Percentiles rank a stretch among this genome's conserved stretches.
Conservation (phyloP, 2,329 filamentous ascomycete genomes). For the Aspergillus terreus region DNA sequence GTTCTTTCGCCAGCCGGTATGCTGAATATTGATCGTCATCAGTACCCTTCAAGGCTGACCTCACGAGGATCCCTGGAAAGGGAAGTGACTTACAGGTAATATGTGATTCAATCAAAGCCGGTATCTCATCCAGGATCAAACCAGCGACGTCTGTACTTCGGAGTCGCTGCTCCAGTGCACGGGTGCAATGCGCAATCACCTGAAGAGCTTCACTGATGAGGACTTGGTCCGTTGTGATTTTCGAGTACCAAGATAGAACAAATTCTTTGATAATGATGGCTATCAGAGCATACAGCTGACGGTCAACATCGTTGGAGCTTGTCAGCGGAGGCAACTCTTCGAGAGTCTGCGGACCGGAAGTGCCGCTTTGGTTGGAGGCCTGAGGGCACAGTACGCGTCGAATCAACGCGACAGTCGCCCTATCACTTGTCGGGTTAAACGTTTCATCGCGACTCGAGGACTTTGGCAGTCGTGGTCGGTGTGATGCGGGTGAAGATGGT, state of each 20-base stretch:
- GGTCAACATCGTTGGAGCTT: slow-evolving; percentile 88
- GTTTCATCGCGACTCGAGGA: slow-evolving; percentile 35
- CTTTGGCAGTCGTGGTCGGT: slow-evolving; percentile 26
- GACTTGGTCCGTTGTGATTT: slow-evolving; percentile 83
- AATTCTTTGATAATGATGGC: slow-evolving; percentile 87
- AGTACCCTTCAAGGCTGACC: slow-evolving; percentile 15
- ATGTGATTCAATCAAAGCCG: slow-evolving; percentile 75
- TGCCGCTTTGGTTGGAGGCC: slow-evolving; percentile 36
- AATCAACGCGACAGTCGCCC: slow-evolving; percentile 75
- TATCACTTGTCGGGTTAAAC: slow-evolving; percentile 62
- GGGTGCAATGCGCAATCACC: slow-evolving; percentile 87
- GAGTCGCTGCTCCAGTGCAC: slow-evolving; percentile 80
- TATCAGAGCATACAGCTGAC: slow-evolving; percentile 88
- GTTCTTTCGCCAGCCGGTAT: slow-evolving; percentile 65
- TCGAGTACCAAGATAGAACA: slow-evolving; percentile 87
- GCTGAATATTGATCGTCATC: slow-evolving; percentile 47
- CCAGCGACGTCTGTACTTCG: slow-evolving; percentile 78
- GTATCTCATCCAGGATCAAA: slow-evolving; percentile 81
- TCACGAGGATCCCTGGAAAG: neutral
- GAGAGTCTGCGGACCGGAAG: slow-evolving; percentile 61
- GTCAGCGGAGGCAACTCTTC: slow-evolving; percentile 86
- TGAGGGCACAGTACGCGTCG: slow-evolving; percentile 80
- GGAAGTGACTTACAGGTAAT: slow-evolving; percentile 58
- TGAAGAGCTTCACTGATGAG: slow-evolving; percentile 87
- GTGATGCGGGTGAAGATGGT: slow-evolving; percentile 27